Base-by-base conservation (phyloP, 2,329 filamentous ascomycete genomes). In the Aspergillus carbonarius region DNA sequence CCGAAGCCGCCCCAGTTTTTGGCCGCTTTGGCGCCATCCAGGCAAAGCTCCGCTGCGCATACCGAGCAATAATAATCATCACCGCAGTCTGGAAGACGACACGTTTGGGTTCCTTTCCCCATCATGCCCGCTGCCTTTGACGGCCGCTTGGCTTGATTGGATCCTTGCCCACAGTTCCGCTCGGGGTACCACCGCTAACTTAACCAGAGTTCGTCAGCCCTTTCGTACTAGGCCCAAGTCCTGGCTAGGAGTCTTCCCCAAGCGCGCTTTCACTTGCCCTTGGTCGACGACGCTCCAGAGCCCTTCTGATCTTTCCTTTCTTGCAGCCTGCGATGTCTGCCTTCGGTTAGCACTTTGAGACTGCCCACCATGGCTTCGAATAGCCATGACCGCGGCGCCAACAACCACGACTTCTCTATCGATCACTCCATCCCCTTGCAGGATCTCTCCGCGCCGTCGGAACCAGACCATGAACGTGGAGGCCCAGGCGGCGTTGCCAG, bases 381-480 rank as follows among this genome's bases (percentile, higher is more conserved):
- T 64, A 70, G 68, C 66, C 70, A 72, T 62, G 68, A 65, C 64
- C 64, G 63, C 64, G 68, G 67, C 61, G 59, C 68, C 63, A 59
- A 66, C 59, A 63, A 66, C 55, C 66, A 72, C 39, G 64, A 64
- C 54, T 61, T 62, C 54, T 61, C 67, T 20, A 61, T 63, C n/a
- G 62, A 70, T 58, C 75, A 77, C 55, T 88, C 88, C 62, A 93
- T 95, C 76, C 89, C 89, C 60, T 79, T 93, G 59, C 87, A 87
- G 74, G 84, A 88, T 66, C 79, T 90, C 35, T 78, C 79, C 12
- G 72, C 74, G 59, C 71, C 73, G 25, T 72, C 73, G 34, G 71
- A 69, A 30, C 72, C 73, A 34, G 72, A 70, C 25, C 65, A 68
- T 60, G 64, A 74, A 27, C 63, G 69, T 61, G 65, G 64, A 60